Percentiles rank a stretch among this genome's conserved stretches.
Evolutionary conservation across 2,329 filamentous ascomycete species (phyloP).

Genomic region (Nemania sp.): DNA sequence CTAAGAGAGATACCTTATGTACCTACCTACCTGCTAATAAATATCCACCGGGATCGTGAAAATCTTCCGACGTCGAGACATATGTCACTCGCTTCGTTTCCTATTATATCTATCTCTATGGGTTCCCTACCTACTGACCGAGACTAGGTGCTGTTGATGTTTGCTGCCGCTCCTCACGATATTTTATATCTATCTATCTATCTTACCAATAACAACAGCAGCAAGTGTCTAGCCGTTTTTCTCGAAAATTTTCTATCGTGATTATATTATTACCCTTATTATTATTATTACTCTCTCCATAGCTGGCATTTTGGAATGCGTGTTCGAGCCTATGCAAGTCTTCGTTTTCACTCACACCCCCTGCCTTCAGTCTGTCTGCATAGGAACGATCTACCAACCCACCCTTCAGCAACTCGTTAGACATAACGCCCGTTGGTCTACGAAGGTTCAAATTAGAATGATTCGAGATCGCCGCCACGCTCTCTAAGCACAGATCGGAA

Average conservation of each 20-base stretch:
- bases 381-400: constrained; percentile 2
- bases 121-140: constrained; percentile 35
- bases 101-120: constrained; percentile 42
- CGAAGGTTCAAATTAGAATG: constrained; percentile 15
- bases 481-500: constrained; percentile 34
- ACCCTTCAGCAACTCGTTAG: neutral
- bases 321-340: constrained; percentile 27
- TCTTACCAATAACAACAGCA: constrained; percentile 21
- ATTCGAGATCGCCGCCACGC: constrained; percentile 33
- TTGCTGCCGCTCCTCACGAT: constrained; percentile 13
- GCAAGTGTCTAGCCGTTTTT: neutral
- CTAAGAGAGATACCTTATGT: constrained; percentile 34
- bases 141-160: constrained; percentile 16
- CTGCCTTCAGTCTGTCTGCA: constrained; percentile 4
- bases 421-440: constrained; percentile 2
- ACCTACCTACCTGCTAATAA: no score
- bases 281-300: neutral
- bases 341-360: constrained; percentile 9
- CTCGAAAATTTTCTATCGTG: neutral
- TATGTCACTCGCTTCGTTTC: constrained; percentile 43
- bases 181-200: no score
- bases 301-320: constrained; percentile 20
- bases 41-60: constrained; percentile 44
- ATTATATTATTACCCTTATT: neutral
- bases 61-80: constrained; percentile 47